Percentiles rank a stretch among this genome's conserved stretches.
Evolutionary conservation across 345 rosid species (phyloP).

Genomic region (Bruguiera gymnorhiza): DNA sequence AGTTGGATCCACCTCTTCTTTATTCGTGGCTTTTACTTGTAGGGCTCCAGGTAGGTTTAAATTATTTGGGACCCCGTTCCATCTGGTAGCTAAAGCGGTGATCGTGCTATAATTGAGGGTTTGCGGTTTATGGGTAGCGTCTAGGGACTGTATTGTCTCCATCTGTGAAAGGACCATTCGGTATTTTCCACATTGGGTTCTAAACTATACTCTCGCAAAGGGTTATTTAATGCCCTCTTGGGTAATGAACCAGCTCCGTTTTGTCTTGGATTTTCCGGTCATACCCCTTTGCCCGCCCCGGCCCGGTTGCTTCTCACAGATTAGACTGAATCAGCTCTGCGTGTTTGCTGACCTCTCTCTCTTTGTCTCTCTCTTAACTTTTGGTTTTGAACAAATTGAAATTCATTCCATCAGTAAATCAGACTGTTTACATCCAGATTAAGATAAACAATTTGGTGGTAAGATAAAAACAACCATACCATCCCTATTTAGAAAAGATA

Average conservation of each 20-base stretch:
- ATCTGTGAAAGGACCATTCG: neutral
- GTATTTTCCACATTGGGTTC: slow-evolving; percentile 10
- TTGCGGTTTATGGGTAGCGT: slow-evolving; percentile 5
- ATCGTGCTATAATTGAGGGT: neutral
- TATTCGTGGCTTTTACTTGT: too few species aligned
- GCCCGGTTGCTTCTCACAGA: neutral
- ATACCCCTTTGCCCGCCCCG: neutral
- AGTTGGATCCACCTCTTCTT: too few species aligned
- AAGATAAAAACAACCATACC: too few species aligned
- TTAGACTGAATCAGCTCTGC: neutral
- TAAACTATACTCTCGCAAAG: neutral
- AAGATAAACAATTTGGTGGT: too few species aligned
- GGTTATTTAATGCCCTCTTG: neutral
- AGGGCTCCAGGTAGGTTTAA: too few species aligned
- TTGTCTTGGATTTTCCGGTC: slow-evolving; percentile 1
- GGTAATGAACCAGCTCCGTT: neutral
- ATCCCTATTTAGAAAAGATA: too few species aligned
- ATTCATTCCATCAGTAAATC: too few species aligned
- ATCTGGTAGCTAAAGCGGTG: neutral
- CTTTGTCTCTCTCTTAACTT: too few species aligned
- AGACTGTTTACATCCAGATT: too few species aligned
- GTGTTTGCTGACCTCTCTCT: neutral
- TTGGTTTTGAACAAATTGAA: too few species aligned
- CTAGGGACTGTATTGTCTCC: neutral
- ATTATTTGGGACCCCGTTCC: neutral